Conservation (phyloP, 805 yeast species). For the Candida andamanensis region DNA sequence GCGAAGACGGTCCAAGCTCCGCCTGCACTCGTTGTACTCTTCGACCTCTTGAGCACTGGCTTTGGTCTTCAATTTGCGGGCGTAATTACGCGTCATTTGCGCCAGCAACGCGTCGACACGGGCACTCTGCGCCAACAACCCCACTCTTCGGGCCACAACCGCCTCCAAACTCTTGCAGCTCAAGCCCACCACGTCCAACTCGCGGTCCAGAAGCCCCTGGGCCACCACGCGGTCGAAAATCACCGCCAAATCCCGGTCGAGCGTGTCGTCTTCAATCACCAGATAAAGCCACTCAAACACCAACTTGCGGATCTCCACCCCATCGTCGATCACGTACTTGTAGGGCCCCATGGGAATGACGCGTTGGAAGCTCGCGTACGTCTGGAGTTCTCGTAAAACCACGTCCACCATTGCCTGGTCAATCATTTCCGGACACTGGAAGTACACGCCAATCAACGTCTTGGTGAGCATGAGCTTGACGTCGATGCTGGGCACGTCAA, state of each 20-base stretch:
- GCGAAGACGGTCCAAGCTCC: slow-evolving; percentile 9
- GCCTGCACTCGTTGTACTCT: slow-evolving; percentile 42
- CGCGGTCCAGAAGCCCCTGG: slow-evolving; percentile 55
- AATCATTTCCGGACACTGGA: slow-evolving; percentile 7
- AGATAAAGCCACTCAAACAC: slow-evolving; percentile 67
- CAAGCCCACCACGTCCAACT: slow-evolving; percentile 52
- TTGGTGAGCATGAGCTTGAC: slow-evolving; percentile 32
- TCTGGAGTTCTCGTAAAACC: slow-evolving; percentile 49
- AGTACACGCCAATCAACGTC: slow-evolving; percentile 10
- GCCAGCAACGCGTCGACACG: slow-evolving; percentile 28
- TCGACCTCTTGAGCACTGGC: slow-evolving; percentile 69
- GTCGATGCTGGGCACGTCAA: slow-evolving; percentile 36
- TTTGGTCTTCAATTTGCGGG: slow-evolving; percentile 48
- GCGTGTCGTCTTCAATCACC: slow-evolving; percentile 28
- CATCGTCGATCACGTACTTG: slow-evolving; percentile 76
- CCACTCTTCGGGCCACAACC: slow-evolving; percentile 31
- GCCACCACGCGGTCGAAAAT: slow-evolving; percentile 41
- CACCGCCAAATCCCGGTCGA: slow-evolving; percentile 22
- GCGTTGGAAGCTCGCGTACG: slow-evolving; percentile 54
- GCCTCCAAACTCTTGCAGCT: slow-evolving; percentile 39
- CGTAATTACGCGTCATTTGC: slow-evolving; percentile 31
- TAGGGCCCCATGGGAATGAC: slow-evolving; percentile 81
- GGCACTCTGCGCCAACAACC: slow-evolving; percentile 15
- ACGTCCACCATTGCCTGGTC: slow-evolving; percentile 37
- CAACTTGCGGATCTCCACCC: slow-evolving; percentile 65